A percentile compares a stretch with the other conserved stretches of the same genome.
phyloP scores from a whole-genome alignment of 2,329 filamentous ascomycete genomes.

The Phoma sp. region DNA sequence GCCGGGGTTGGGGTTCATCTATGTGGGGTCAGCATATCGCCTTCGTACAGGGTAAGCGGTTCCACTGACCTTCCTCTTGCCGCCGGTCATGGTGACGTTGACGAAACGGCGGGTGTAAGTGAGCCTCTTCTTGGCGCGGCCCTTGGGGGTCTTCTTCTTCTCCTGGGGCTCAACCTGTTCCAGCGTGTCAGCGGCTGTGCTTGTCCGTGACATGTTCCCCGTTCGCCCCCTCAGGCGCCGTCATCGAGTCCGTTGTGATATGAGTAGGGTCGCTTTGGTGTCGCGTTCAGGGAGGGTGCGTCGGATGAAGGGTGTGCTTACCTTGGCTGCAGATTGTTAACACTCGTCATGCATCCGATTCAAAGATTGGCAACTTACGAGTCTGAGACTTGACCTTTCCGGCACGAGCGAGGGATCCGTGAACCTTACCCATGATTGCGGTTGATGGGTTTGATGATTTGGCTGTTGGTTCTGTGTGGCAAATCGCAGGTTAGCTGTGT shows the following conservation, averaged over 20 bases:
- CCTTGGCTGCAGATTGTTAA: constrained; percentile 36
- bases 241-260: background rate
- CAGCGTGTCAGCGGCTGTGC: constrained; percentile 30
- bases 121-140: constrained; percentile 95
- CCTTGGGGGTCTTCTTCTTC: constrained; percentile 97
- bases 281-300: background rate
- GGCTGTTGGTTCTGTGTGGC: constrained; percentile 40
- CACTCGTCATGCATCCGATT: constrained; percentile 4
- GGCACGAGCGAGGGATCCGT: constrained; percentile 93
- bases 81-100: constrained; percentile 95
- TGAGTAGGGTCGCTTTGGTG: background rate
- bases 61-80: constrained; percentile 89
- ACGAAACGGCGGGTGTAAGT: constrained; percentile 98
- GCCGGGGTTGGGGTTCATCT: constrained; percentile 90
- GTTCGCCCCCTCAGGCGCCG: background rate
- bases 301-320: constrained; percentile 19
- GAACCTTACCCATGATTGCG: constrained; percentile 87
- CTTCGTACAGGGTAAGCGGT: background rate
- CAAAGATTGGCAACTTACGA: constrained; percentile 25
- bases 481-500: constrained; percentile 38
- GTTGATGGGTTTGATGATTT: constrained; percentile 44
- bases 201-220: background rate
- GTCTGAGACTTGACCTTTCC: constrained; percentile 86
- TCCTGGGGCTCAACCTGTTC: constrained; percentile 83
- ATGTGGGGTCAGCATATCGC: constrained; percentile 20